Evolutionary conservation across 139 green algal genomes (phyloP).

Genomic region (Nannochloris sp.): DNA sequence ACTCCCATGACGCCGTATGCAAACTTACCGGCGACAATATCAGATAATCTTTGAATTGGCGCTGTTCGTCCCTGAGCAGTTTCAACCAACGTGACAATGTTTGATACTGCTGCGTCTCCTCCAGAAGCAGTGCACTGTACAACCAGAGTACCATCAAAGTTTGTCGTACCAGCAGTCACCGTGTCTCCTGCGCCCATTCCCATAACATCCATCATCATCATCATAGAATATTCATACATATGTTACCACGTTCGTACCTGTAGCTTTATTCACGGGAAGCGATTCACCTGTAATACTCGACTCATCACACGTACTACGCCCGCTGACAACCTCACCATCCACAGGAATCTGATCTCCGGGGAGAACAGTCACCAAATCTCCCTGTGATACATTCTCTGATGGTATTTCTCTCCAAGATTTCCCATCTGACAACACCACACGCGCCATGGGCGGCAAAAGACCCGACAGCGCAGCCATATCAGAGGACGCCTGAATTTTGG

Average conservation of each 20-base stretch:
- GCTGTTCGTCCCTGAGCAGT: conserved; percentile 59
- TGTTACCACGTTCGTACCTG: conserved; percentile 18
- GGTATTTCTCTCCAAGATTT: conserved; percentile 46
- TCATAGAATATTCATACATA: not conserved
- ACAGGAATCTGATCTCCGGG: conserved; percentile 78
- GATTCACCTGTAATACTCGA: conserved; percentile 75
- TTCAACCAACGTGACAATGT: conserved; percentile 77
- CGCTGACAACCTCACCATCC: conserved; percentile 64
- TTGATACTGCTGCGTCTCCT: conserved; percentile 69
- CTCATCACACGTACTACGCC: conserved; percentile 62
- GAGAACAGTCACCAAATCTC: conserved; percentile 66
- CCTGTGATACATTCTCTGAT: conserved; percentile 47
- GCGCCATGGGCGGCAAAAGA: conserved; percentile 71
- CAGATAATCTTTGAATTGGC: conserved; percentile 76
- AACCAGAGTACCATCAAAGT: conserved; percentile 64
- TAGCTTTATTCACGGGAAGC: conserved; percentile 60
- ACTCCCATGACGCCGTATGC: conserved; percentile 70
- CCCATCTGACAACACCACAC: conserved; percentile 51
- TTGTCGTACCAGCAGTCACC: conserved; percentile 75
- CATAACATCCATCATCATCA: not conserved
- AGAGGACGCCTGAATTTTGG: conserved; percentile 77
- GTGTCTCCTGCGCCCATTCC: conserved; percentile 34
- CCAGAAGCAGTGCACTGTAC: conserved; percentile 57
- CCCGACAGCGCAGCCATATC: conserved; percentile 85
- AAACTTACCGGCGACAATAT: conserved; percentile 56